Base-by-base conservation (phyloP, 257 asterid genomes). In the Prunella vulgaris region DNA sequence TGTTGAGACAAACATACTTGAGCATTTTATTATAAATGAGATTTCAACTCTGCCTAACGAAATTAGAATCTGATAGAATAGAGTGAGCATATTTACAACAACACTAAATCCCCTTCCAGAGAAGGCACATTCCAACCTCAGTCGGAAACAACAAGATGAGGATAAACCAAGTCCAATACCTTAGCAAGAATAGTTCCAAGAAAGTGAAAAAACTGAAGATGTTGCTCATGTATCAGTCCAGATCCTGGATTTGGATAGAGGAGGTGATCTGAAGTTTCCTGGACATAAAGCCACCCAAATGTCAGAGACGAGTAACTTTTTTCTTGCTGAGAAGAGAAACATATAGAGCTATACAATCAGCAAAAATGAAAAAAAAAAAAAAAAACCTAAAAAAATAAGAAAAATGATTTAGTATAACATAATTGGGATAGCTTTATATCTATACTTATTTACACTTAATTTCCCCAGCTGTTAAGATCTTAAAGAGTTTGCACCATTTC, bases 181-280 rank as follows among this genome's bases (percentile, higher is more conserved):
- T 94, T 94, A 18, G 97, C 97, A 74, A 94, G 97, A 76, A 94
- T 79, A 61, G 96, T 86, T 76, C 99, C 97, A 52, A 94, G 93
- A 84, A 94, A 91, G 84, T 89, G 88, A 83, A 94, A 94, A 80
- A 69, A 87, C 76, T 88, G 95, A 78, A 88, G 97, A 82, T 94
- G 99, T 58, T 83, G 90, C 40, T 91, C 99, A 76, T 94, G 97
- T 49, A 85, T 68, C 82, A 91, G 42, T 66, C 88, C 97, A 57
- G 99, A 94, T 79, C 97, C 97, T 77, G 99, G 99, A 80, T 94
- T 94, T 7, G 99, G 99, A 80, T 89, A 94, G 53, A 94, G 96
- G 28, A 91, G 96, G 81, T 91, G 97, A 85, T 94, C 96, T 40
- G 78, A 76, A 42, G 99, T 94, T 92, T 87, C 99, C 99, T 94